Base-by-base conservation (phyloP, 257 asterid species). In the Solanum pennellii region DNA sequence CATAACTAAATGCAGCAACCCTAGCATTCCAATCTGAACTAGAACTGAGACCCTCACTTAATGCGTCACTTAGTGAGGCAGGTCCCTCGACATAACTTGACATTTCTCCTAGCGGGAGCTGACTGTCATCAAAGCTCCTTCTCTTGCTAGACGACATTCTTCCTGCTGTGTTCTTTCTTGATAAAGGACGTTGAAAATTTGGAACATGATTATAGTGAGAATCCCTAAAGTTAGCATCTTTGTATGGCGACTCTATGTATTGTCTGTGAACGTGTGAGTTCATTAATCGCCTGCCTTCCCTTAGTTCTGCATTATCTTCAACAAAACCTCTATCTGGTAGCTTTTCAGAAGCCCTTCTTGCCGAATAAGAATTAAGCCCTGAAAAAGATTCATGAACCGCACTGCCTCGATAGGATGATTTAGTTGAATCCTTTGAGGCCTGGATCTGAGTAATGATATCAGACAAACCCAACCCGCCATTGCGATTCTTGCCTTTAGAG, bases 11-110 rank as follows among this genome's bases (percentile, higher is more conserved):
- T 73, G 99, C 99, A 88, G 98, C 94, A 86, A 97, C 99, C 80
- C 99, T 94, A 42, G 97, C 98, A 91, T 92, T 96, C 99, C 99
- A 97, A 89, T 97, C 98, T 42, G 99, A 97, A 91, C 95, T 96
- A 87, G 99, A 90, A 91, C 94, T 92, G 77, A 97, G 97, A 41
- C 99, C 99, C 91, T 93, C 99, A 86, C 95, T 91, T 73, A 97
- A 92, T 85, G 99, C 99, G 83, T 95, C 99, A 87, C 89, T 90
- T 56, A 97, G 98, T 89, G 99, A 96, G 87, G 98, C 88, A 75
- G 99, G 99, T 77, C 96, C 94, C 52, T 95, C 98, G 16, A 94
- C 93, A 92, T 92, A 92, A 91, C 91, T 94, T 52, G 99, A 91
- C 91, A 92, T 87, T 60, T 96, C 99, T 83, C 98, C 97, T 76